These are phyloP conservation scores for Phyllosticta citrichinensis DNA, from an alignment of 2,329 filamentous ascomycete species.

Conservation along the genomic window DNA sequence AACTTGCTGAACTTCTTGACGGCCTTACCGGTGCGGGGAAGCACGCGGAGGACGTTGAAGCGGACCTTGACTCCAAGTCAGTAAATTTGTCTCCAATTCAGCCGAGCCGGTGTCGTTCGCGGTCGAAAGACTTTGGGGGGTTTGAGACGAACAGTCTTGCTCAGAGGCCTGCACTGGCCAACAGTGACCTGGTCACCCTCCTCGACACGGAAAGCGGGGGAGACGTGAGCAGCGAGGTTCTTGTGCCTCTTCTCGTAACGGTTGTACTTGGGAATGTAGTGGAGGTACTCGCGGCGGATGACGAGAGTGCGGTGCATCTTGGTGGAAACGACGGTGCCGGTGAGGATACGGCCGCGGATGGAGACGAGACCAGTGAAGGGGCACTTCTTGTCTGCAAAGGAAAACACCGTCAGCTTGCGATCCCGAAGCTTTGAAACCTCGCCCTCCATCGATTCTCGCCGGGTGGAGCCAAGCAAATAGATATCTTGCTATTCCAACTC, in stretches of 20 bases:
- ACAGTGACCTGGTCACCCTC: conserved; percentile 99
- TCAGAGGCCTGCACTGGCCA: conserved; percentile 97
- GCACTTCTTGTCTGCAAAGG: conserved; percentile 93
- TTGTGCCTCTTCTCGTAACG: conserved; percentile 99
- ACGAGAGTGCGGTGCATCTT: conserved; percentile 99
- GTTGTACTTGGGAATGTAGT: conserved; percentile 99
- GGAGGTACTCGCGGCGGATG: conserved; percentile 99
- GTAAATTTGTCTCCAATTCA: not conserved
- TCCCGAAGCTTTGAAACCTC: not conserved
- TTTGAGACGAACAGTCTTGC: conserved; percentile 82
- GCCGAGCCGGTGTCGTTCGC: not conserved
- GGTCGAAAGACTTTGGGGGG: not conserved
- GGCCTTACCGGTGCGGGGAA: conserved; percentile 91
- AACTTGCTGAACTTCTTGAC: conserved; percentile 99
- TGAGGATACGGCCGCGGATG: conserved; percentile 99
- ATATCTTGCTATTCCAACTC: conserved; percentile 1
- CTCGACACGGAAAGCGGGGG: conserved; percentile 99
- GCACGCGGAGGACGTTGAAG: conserved; percentile 99
- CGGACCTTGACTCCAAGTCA: conserved; percentile 55
- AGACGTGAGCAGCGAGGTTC: conserved; percentile 98
- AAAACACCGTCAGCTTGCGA: conserved; percentile 4
- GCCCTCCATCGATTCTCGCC: not conserved
- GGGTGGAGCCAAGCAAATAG: not conserved
- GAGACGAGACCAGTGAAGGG: conserved; percentile 98
- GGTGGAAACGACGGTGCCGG: conserved; percentile 96